A percentile compares a stretch with the other conserved stretches of the same genome.
Evolutionary conservation across 2,329 filamentous ascomycete species (phyloP).

Genomic region (Diaporthe helianthi): DNA sequence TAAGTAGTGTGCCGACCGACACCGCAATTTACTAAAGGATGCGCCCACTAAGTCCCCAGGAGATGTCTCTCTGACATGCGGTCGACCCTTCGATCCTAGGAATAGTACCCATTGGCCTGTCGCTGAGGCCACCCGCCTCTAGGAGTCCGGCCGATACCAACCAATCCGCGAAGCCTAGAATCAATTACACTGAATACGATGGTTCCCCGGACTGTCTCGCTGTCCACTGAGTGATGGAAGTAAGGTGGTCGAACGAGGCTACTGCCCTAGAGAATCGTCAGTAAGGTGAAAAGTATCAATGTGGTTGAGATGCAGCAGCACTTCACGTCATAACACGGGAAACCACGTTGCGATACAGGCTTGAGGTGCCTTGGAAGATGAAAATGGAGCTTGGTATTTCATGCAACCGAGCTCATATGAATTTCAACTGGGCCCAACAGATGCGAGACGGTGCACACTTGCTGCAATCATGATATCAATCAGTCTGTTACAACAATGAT

Average conservation of each 20-base stretch:
- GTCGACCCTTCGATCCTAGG: neutral
- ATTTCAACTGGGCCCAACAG: neutral
- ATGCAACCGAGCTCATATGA: neutral
- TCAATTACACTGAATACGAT: neutral
- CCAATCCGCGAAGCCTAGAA: neutral
- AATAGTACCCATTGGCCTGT: neutral
- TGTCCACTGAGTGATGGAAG: neutral
- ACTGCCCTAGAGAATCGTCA: neutral
- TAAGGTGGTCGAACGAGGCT: neutral
- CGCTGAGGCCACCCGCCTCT: neutral
- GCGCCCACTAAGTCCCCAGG: neutral
- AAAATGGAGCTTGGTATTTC: too few species aligned
- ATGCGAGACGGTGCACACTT: neutral
- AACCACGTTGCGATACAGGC: neutral
- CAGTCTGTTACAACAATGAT: neutral
- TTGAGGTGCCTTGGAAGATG: neutral
- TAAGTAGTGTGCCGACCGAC: neutral
- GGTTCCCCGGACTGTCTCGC: neutral
- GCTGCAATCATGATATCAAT: neutral
- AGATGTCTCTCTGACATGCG: neutral
- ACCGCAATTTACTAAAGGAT: neutral
- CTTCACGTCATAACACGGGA: neutral
- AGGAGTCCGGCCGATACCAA: neutral
- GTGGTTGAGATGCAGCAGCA: neutral
- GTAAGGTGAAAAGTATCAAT: neutral